phyloP scores from a whole-genome alignment of 345 rosid genomes.

The Eucalyptus polyanthemos region DNA sequence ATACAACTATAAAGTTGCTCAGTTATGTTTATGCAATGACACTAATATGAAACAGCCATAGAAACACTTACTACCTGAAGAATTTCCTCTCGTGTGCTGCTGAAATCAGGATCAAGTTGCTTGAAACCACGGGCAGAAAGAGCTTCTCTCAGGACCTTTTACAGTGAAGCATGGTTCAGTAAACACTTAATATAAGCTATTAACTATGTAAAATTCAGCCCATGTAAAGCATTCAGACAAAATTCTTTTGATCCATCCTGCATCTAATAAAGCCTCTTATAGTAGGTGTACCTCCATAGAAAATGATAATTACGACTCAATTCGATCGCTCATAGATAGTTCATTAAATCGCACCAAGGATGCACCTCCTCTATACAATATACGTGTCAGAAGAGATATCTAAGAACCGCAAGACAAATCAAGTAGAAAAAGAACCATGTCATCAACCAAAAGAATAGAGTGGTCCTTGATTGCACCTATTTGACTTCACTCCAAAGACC shows the following conservation, averaged over 20 bases:
- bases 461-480: not conserved
- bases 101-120: conserved; percentile 43
- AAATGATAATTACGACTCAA: not conserved
- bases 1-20: not conserved
- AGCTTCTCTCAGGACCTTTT: conserved; percentile 48
- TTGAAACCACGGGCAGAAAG: conserved; percentile 30
- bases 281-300: not conserved
- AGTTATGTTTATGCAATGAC: not conserved
- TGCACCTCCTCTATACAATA: not conserved
- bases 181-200: not conserved
- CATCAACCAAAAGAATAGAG: not conserved
- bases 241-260: not conserved
- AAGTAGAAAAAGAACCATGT: not conserved
- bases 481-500: not conserved
- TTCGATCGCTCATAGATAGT: not conserved
- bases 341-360: not conserved
- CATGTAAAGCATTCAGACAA: not conserved
- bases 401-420: not conserved
- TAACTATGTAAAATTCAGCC: not conserved
- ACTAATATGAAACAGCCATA: not conserved
- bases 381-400: not conserved
- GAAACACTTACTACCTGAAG: conserved; percentile 45
- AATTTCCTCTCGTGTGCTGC: conserved; percentile 54
- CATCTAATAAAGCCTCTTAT: not conserved
- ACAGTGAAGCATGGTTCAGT: conserved; percentile 1